Evolutionary conservation across 345 rosid genomes (phyloP).

Genomic region (Iberis pinnata): DNA sequence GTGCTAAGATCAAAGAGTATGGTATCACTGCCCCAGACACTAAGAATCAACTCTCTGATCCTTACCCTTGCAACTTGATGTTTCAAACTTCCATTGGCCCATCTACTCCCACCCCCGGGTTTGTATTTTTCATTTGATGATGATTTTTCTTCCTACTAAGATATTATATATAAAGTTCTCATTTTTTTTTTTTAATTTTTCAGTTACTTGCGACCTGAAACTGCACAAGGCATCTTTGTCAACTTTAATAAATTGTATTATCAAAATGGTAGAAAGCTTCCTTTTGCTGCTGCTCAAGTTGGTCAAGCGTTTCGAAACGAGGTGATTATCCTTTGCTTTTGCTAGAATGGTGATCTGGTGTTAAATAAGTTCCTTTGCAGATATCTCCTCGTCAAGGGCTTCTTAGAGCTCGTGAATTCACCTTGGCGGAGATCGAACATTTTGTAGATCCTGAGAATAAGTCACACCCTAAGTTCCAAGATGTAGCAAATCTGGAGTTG

Average conservation of each 20-base stretch:
- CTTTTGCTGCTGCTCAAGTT: slow-evolving; percentile 97
- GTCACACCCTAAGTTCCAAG: slow-evolving; percentile 75
- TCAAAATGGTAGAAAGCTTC: slow-evolving; percentile 86
- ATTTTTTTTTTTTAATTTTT: slow-evolving; percentile 1
- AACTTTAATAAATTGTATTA: slow-evolving; percentile 83
- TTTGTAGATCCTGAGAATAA: slow-evolving; percentile 96
- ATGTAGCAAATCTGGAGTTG: slow-evolving; percentile 60
- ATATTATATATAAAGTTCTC: too few species aligned
- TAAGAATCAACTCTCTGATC: slow-evolving; percentile 75
- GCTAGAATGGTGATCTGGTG: too few species aligned
- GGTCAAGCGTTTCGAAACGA: slow-evolving; percentile 98
- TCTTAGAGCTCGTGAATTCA: slow-evolving; percentile 87
- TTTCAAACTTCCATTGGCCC: slow-evolving; percentile 97
- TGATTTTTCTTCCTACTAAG: too few species aligned
- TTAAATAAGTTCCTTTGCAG: too few species aligned
- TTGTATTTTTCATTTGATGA: slow-evolving; percentile 17
- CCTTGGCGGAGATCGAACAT: slow-evolving; percentile 92
- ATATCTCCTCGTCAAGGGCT: slow-evolving; percentile 99
- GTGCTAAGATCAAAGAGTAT: slow-evolving; percentile 74
- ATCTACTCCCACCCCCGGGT: slow-evolving; percentile 78
- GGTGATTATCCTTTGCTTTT: slow-evolving; percentile 36
- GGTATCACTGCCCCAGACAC: slow-evolving; percentile 83
- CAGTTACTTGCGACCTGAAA: slow-evolving; percentile 97
- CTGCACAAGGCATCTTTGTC: slow-evolving; percentile 97
- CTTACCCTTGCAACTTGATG: slow-evolving; percentile 90